Percentiles rank a stretch among this genome's conserved stretches.
These are phyloP conservation scores for Termitomyces sp. DNA, from an alignment of 768 basidiomycete genomes.

Conservation along the genomic window DNA sequence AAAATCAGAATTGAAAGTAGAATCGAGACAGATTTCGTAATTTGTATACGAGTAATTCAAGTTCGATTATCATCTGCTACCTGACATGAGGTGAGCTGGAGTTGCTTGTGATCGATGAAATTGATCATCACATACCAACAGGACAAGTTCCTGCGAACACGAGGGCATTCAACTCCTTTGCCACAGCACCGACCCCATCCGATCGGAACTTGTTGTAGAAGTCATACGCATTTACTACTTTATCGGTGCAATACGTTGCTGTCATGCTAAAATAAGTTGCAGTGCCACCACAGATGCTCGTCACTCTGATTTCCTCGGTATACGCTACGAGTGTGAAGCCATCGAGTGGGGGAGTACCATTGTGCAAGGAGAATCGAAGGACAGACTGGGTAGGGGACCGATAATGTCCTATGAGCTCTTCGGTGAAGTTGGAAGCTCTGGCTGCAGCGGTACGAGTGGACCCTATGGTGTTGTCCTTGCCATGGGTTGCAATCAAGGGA, in stretches of 20 bases:
- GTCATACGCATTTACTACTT: slow-evolving; percentile 3
- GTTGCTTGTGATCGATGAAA: background rate
- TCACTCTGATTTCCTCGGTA: slow-evolving; percentile 10
- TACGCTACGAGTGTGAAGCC: slow-evolving; percentile 2
- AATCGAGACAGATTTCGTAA: background rate
- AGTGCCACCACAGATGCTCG: slow-evolving; percentile 16
- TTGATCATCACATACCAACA: background rate
- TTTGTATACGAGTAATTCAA: background rate
- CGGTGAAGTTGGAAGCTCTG: slow-evolving; percentile 1
- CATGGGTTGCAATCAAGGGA: slow-evolving; percentile 4
- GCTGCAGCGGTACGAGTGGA: slow-evolving; percentile 6
- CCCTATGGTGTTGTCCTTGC: slow-evolving; percentile 13
- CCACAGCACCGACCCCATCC: background rate
- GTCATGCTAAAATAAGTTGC: slow-evolving; percentile 14
- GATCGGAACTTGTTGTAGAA: background rate
- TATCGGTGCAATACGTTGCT: slow-evolving; percentile 10
- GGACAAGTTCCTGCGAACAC: slow-evolving; percentile 13
- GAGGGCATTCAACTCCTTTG: slow-evolving; percentile 3
- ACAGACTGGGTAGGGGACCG: slow-evolving; percentile 5
- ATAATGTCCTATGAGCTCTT: slow-evolving; percentile 10
- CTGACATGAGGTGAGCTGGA: background rate
- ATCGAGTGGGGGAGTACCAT: background rate
- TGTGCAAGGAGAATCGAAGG: slow-evolving; percentile 2
- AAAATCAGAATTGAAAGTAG: too few species aligned
- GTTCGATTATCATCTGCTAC: background rate